Percentiles rank a stretch among this genome's conserved stretches.
Conservation (phyloP, 2,329 filamentous ascomycete genomes). For the Botrytis paeoniae region DNA sequence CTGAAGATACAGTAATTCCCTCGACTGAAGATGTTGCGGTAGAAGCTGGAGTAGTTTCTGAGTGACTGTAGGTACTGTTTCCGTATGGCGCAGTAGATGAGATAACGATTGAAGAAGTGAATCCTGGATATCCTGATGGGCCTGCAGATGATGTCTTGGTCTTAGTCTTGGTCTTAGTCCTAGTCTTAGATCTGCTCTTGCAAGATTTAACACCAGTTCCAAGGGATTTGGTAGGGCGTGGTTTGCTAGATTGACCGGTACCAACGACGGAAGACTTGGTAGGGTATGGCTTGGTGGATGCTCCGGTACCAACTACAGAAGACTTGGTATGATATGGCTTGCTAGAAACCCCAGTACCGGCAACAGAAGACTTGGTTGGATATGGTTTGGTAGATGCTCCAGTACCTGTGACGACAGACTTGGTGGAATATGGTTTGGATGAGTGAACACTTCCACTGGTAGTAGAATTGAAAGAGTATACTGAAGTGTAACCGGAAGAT, state of each 20-base stretch:
- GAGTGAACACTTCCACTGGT: not conserved
- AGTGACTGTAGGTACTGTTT: slow-evolving; percentile 13
- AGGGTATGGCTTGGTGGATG: not conserved
- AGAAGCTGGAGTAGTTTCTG: not conserved
- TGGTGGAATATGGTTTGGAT: not conserved
- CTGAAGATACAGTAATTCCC: not conserved
- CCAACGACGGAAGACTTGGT: not conserved
- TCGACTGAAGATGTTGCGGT: slow-evolving; percentile 7
- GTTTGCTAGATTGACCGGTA: not conserved
- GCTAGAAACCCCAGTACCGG: not conserved
- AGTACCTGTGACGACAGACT: not conserved
- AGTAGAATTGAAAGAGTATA: not conserved
- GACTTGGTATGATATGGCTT: not conserved
- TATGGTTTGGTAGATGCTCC: not conserved
- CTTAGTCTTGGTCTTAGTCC: slow-evolving; percentile 24
- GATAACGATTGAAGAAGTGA: not conserved
- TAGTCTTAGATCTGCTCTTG: not conserved
- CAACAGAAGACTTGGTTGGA: not conserved
- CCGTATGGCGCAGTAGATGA: slow-evolving; percentile 11
- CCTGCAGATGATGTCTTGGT: not conserved
- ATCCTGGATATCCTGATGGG: not conserved
- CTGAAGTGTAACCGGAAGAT: slow-evolving; percentile 16
- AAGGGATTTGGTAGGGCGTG: not conserved
- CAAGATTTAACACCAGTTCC: not conserved
- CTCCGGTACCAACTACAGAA: not conserved